A percentile compares a stretch with the other conserved stretches of the same genome.
Conservation (phyloP, 192 early-diverging fungal genomes). For the Powellomyces hirtus region DNA sequence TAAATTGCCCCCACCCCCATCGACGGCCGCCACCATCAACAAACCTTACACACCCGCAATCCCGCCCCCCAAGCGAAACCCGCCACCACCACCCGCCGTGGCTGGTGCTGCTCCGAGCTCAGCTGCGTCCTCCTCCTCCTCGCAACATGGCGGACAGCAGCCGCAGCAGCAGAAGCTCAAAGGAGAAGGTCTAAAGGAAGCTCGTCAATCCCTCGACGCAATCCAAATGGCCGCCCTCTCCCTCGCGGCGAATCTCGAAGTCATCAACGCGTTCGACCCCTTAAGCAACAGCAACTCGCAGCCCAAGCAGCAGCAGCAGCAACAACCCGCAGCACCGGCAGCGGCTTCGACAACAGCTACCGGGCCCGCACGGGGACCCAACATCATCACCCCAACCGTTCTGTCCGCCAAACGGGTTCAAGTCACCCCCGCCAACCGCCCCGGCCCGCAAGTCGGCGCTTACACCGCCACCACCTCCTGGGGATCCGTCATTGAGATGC, state of each 20-base stretch:
- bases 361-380: background rate
- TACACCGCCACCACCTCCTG: background rate
- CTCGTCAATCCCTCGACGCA: background rate
- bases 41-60: conserved; percentile 10
- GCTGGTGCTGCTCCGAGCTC: background rate
- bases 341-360: background rate
- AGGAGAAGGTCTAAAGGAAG: no score
- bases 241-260: background rate
- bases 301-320: background rate
- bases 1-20: background rate
- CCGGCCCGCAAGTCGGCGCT: background rate
- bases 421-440: conserved; percentile 9
- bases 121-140: background rate
- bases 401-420: conserved; percentile 4
- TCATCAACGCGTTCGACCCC: no score
- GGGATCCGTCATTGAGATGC: background rate
- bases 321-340: background rate
- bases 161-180: background rate
- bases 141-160: background rate
- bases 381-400: background rate
- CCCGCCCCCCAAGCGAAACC: conserved; percentile 13
- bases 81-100: conserved; percentile 8
- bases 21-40: background rate
- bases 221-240: background rate
- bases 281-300: background rate